Conservation (phyloP, 2,329 filamentous ascomycete genomes). For the Phialocephala sp. region DNA sequence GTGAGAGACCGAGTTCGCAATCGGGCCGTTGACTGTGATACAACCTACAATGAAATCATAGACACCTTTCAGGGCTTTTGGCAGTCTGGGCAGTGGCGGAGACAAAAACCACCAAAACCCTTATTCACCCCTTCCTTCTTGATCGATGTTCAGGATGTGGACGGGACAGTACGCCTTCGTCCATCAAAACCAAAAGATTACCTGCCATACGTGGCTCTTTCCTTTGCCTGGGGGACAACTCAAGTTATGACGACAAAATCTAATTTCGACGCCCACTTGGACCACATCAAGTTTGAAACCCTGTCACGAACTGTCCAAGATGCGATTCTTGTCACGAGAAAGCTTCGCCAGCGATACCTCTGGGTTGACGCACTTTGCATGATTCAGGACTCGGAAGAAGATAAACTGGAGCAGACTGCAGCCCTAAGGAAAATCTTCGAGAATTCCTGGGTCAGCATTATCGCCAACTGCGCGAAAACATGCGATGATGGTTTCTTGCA, state of each 20-base stretch:
- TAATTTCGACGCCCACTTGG: neutral
- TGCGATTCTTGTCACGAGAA: neutral
- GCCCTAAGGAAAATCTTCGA: neutral
- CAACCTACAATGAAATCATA: neutral
- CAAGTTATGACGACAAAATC: conserved; percentile 9
- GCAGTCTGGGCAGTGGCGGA: no score
- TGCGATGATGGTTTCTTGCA: neutral
- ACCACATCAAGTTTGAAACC: neutral
- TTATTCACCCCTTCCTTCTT: neutral
- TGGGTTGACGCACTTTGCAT: conserved; percentile 10
- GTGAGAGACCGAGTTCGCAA: neutral
- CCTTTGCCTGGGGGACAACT: neutral
- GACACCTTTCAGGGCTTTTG: neutral
- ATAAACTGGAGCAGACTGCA: neutral
- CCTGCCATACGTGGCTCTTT: neutral
- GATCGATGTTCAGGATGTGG: neutral
- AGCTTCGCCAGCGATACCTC: neutral
- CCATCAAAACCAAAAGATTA: neutral
- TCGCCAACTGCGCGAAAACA: neutral
- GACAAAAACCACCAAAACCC: no score
- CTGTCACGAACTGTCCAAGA: neutral
- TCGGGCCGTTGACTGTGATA: neutral
- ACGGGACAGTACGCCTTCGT: neutral
- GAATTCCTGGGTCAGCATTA: neutral
- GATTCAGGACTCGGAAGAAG: conserved; percentile 5